Base-by-base conservation (phyloP, 1,284 basidiomycete species). In the Volvariella volvacea region DNA sequence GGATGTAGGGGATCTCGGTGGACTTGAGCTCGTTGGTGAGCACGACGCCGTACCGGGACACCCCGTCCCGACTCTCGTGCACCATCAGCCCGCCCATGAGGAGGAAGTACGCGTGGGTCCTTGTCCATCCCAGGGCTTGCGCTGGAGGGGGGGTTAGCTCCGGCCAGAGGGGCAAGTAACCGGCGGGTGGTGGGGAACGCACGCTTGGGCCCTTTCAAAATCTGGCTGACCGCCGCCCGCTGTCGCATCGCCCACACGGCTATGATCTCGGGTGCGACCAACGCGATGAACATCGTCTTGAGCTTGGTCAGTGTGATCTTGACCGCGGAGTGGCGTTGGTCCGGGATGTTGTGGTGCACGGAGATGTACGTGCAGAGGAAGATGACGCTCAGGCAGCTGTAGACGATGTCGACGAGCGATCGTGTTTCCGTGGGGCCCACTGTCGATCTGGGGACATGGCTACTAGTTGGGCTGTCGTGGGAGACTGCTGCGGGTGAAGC, bases 341-440 rank as follows among this genome's bases (percentile, higher is more conserved):
- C 47, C 21, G 59, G 59, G 30, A 62, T 48, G 41, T 63, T 61
- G 2, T 59, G 62, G 43, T 63, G 61, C 8, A 59, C 42, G 1
- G 59, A 42, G 7, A 61, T 51, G 59, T 60, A 63, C 4, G 56
- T 61, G 41, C 55, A 63, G 0, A 52, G 48, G 22, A 59, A 52
- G 0, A 62, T 50, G 2, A 55, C 57, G 0, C 44, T 43, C 8
- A 61, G 19, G 30, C 59, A 63, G 32, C 56, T 52, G 55, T 55
- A 58, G 20, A 62, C 25, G 34, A 63, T 60, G 39, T 52, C 49
- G 49, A 43, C 48, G 37, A 49, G 41, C 10, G 43, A 43, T 37
- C 49, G 41, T 8, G 15, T 40, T 8, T 45, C 12, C 6, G 25
- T 28, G 25, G 25, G 25, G 6, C 12, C 25, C n/a, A n/a, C n/a